Evolutionary conservation across 805 yeast genomes (phyloP).

Genomic region (Yamadazyma ubonensis): DNA sequence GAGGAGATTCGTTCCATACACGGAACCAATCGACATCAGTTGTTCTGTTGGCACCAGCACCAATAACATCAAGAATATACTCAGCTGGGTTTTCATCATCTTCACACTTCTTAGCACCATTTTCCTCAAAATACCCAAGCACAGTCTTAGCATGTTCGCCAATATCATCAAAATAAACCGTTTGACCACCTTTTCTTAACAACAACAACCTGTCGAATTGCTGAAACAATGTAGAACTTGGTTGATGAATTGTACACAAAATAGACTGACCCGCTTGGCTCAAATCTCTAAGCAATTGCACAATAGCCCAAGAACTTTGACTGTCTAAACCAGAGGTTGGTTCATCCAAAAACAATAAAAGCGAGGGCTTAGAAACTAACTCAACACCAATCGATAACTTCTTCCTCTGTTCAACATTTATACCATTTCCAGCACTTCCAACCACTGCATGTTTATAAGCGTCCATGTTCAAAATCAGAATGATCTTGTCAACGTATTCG

Average conservation of each 20-base stretch:
- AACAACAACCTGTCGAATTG: conserved; percentile 29
- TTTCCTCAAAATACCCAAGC: conserved; percentile 63
- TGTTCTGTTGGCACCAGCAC: conserved; percentile 77
- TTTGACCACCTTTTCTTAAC: conserved; percentile 40
- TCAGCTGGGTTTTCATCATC: conserved; percentile 49
- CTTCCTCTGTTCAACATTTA: conserved; percentile 43
- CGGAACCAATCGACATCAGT: conserved; percentile 68
- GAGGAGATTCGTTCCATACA: conserved; percentile 67
- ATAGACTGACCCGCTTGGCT: conserved; percentile 62
- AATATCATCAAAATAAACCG: conserved; percentile 80
- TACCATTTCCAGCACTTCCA: conserved; percentile 69
- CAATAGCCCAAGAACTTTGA: conserved; percentile 56
- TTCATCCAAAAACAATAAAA: conserved; percentile 53
- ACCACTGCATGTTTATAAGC: conserved; percentile 75
- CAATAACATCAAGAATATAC: conserved; percentile 87
- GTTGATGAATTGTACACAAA: conserved; percentile 57
- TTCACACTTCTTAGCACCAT: conserved; percentile 56
- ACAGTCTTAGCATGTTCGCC: conserved; percentile 61
- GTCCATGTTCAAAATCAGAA: conserved; percentile 65
- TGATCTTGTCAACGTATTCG: conserved; percentile 67
- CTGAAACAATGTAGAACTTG: conserved; percentile 50
- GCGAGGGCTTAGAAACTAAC: conserved; percentile 39
- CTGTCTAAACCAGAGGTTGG: conserved; percentile 64
- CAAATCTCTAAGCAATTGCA: conserved; percentile 47
- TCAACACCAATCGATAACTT: conserved; percentile 43